Evolutionary conservation across 23 red algal species (phyloP).

Genomic region (Pyropia yezoensis): DNA sequence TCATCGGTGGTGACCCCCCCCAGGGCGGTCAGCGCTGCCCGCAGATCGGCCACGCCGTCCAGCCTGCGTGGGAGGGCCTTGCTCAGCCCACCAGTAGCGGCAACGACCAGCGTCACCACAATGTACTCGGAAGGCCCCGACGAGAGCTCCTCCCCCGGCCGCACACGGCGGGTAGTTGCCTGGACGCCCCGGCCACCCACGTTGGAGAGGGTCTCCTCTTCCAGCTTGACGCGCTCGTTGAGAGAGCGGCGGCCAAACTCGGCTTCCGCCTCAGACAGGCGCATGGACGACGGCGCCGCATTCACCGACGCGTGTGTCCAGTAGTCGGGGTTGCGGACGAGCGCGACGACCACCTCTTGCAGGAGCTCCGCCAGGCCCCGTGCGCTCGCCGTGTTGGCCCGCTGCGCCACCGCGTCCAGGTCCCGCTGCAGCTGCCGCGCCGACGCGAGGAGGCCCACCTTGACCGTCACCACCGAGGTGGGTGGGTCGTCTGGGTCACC

Average conservation of each 20-base stretch:
- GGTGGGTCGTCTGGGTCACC: constrained; percentile 2
- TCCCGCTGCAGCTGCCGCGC: constrained; percentile 45
- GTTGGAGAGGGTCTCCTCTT: constrained; percentile 67
- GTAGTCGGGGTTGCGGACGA: constrained; percentile 75
- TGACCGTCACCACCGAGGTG: constrained; percentile 27
- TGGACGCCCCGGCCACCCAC: constrained; percentile 7
- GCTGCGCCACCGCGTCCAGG: constrained; percentile 37
- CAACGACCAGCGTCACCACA: constrained; percentile 66
- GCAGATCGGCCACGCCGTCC: constrained; percentile 22
- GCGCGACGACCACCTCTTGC: constrained; percentile 38
- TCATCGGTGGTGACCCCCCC: constrained; percentile 10
- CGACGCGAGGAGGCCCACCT: constrained; percentile 56
- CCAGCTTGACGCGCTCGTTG: constrained; percentile 51
- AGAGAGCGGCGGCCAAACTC: constrained; percentile 27
- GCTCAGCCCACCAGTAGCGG: constrained; percentile 20
- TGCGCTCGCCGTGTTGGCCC: constrained; percentile 31
- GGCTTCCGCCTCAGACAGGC: constrained; percentile 18
- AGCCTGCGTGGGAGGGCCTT: constrained; percentile 9
- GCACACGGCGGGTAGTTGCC: not conserved
- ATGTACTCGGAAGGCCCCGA: constrained; percentile 43
- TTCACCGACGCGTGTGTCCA: constrained; percentile 50
- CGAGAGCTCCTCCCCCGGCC: not conserved
- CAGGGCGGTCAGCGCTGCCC: constrained; percentile 26
- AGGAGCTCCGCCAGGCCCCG: constrained; percentile 49
- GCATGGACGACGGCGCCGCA: not conserved